Conservation (phyloP, 768 basidiomycete genomes). For the Lyophyllum atratum region DNA sequence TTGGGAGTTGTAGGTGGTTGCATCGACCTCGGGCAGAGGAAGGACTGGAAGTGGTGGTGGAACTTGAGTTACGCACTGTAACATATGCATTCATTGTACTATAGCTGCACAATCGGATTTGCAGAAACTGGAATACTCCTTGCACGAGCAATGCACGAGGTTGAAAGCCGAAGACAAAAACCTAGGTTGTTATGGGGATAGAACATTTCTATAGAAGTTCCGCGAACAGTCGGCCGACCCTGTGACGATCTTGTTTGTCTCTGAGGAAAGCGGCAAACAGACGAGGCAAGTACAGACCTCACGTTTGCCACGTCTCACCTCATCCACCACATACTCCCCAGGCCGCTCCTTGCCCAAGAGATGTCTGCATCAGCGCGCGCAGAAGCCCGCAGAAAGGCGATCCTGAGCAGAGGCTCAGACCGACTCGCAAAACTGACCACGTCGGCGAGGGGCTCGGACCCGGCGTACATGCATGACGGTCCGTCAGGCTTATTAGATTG, state of each 20-base stretch:
- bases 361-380: conserved; percentile 67
- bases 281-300: neutral
- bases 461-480: conserved; percentile 57
- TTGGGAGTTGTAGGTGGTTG: conserved; percentile 1
- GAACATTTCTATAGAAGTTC: neutral
- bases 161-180: neutral
- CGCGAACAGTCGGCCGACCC: neutral
- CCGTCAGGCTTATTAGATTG: conserved; percentile 13
- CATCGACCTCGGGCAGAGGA: neutral
- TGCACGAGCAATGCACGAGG: too few relatives aligned
- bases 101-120: conserved; percentile 8
- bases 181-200: neutral
- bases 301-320: conserved; percentile 24
- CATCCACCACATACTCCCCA: conserved; percentile 5
- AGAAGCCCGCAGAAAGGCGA: conserved; percentile 78
- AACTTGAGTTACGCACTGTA: neutral
- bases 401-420: conserved; percentile 69
- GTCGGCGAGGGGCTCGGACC: conserved; percentile 69
- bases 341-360: neutral
- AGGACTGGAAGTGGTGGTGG: neutral
- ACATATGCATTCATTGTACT: conserved; percentile 7
- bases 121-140: conserved; percentile 4
- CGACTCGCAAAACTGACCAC: conserved; percentile 80
- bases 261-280: conserved; percentile 12
- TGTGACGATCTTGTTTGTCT: conserved; percentile 8